Base-by-base conservation (phyloP, 2,329 filamentous ascomycete genomes). In the Hymenoscyphus occultus region DNA sequence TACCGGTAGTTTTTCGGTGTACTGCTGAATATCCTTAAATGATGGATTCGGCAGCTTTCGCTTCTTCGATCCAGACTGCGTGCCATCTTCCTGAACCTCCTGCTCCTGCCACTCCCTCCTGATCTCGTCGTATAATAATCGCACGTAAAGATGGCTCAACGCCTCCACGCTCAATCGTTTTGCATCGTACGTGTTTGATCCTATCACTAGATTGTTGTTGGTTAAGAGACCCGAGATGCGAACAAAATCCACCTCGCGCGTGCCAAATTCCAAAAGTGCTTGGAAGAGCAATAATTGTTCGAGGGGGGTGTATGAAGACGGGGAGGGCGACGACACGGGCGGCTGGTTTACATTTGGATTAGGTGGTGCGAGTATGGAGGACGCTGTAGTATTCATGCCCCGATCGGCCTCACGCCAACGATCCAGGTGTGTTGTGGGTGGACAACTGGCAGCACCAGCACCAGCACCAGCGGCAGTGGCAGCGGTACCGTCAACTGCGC, bases 201-300 rank as follows among this genome's bases (percentile, higher is more conserved):
- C 83, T 72, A 85, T 88, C 75, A 98, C 83, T 68, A 92, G 82
- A 19, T 85, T 81, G 76, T 96, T 93, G 74, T 83, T 87, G 77
- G 85, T 89, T 68, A 98, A 85, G 66, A 89, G 80, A 69, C 90
- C 84, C 65, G 92, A 93, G 68, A 95, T 91, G 71, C 83, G 83
- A 73, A 80, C 80, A 79, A 96, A 95, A 75, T 85, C 86, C 67
- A 82, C 77, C 61, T 86, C 80, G 70, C 87, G 84, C 70, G 87
- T 81, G 74, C 90, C 90, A 77, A 90, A 83, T 71, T 82, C 81
- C 71, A 87, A 84, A 69, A 96, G 84, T 67, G 89, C 89, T 79
- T 94, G 91, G 80, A 95, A 94, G 74, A 96, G 84, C 71, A 95
- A 85, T 68, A 96, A 84, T 75, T 89, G 90, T 84, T 96, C 93